Percentiles rank a stretch among this genome's conserved stretches.
These are phyloP conservation scores for Grosmannia clavigera DNA, from an alignment of 2,329 filamentous ascomycete species.

Conservation along the genomic window DNA sequence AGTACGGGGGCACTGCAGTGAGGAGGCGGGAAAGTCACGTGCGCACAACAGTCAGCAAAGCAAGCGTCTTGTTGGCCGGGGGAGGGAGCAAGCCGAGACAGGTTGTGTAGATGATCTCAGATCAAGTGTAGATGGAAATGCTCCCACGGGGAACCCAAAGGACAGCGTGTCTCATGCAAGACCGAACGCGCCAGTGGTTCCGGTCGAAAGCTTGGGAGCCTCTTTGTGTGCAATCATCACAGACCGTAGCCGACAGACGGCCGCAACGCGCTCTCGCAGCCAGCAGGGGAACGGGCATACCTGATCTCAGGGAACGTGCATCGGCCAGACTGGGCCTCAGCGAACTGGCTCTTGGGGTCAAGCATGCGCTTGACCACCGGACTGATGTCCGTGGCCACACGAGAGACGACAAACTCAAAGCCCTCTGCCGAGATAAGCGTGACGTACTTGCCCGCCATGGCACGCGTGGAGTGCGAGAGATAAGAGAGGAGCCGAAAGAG, in stretches of 20 bases:
- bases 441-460: slow-evolving; percentile 49
- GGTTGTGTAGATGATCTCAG: slow-evolving; percentile 9
- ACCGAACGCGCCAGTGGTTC: slow-evolving; percentile 7
- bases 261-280: background rate
- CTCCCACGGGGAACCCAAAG: slow-evolving; percentile 8
- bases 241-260: slow-evolving; percentile 3
- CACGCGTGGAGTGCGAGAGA: background rate
- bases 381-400: slow-evolving; percentile 57
- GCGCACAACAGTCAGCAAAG: background rate
- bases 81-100: background rate
- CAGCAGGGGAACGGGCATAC: slow-evolving; percentile 31
- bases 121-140: slow-evolving; percentile 14
- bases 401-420: slow-evolving; percentile 63
- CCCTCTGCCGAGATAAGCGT: slow-evolving; percentile 66
- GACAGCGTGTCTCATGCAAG: background rate
- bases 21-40: no score
- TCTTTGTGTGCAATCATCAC: slow-evolving; percentile 18
- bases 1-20: slow-evolving; percentile 52
- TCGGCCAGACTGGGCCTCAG: slow-evolving; percentile 50
- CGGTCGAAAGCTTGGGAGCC: slow-evolving; percentile 11
- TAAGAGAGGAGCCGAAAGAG: slow-evolving; percentile 2
- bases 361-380: slow-evolving; percentile 65
- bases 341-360: slow-evolving; percentile 54
- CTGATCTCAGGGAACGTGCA: slow-evolving; percentile 62
- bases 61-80: background rate